Evolutionary conservation across 2,329 filamentous ascomycete genomes (phyloP).

Genomic region (Ophidiomyces ophidiicola): DNA sequence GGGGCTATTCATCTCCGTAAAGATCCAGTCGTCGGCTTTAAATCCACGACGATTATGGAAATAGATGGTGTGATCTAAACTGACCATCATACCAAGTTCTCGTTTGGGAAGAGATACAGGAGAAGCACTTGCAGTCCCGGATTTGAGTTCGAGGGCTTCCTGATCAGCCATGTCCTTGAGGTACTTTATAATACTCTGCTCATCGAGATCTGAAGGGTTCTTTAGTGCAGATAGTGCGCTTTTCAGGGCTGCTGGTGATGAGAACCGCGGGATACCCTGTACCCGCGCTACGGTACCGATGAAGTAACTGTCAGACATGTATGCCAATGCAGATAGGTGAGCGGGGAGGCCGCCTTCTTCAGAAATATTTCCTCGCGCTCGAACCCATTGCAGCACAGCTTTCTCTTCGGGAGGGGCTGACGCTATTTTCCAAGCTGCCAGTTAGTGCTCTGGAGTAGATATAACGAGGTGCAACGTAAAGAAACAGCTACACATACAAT

Average conservation of each 20-base stretch:
- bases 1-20: constrained; percentile 39
- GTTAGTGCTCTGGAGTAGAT: too few relatives aligned
- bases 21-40: constrained; percentile 41
- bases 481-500: constrained; percentile 31
- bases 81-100: constrained; percentile 41
- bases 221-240: constrained; percentile 29
- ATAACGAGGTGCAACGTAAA: neutral
- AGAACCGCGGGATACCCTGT: constrained; percentile 67
- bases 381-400: constrained; percentile 46
- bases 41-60: constrained; percentile 40
- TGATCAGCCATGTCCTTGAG: constrained; percentile 34
- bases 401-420: constrained; percentile 49
- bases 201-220: constrained; percentile 35
- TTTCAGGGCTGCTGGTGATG: constrained; percentile 37
- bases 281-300: constrained; percentile 76
- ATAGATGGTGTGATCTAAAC: constrained; percentile 40
- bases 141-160: constrained; percentile 29
- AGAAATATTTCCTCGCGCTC: constrained; percentile 54
- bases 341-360: constrained; percentile 61
- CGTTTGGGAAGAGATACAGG: constrained; percentile 15
- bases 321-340: constrained; percentile 78
- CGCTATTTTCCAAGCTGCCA: neutral
- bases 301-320: constrained; percentile 87
- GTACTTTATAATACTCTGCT: constrained; percentile 29
- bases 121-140: neutral